Base-by-base conservation (phyloP, 768 basidiomycete genomes). In the Pleurotus tuoliensis region DNA sequence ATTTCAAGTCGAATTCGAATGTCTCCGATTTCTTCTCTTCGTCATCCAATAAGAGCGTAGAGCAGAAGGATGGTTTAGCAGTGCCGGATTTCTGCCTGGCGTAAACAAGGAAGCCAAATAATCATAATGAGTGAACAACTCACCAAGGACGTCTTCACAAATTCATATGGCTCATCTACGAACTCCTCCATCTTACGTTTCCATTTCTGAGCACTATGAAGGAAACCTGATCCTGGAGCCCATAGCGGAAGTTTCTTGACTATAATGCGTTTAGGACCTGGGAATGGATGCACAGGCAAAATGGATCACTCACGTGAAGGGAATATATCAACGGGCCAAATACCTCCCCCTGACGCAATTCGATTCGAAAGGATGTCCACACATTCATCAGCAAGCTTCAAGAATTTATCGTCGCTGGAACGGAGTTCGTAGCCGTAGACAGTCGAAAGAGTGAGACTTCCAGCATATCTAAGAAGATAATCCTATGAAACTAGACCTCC, bases 1-100 rank as follows among this genome's bases (percentile, higher is more conserved):
- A 88, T 57, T 87, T 85, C 46, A 90, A 73, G 61, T 91, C 88
- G 59, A 83, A 83, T 62, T 88, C 85, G 45, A 61, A 43, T 56
- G 46, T 55, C 34, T 75, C 67, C 30, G 67, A 69, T 39, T 68
- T 56, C 47, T 71, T 73, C 59, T 70, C 60, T 47, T 67, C 65
- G 37, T 74, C 67, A 40, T 81, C 78, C 46, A 84, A 83, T 12
- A 90, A 72, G 16, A 89, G 71, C 7, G 79, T 83, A 1, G 79
- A 78, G 55, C 74, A 76, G 64, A 78, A 78, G 8, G 73, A 76
- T 5, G 70, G 69, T 40, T 67, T 69, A 51, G 71, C 72, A 24
- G 62, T 64, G 15, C 76, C 78, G 3, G 72, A 65, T 69, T 75
- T 76, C 79, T 81, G 48, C 45, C 20, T 44, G 56, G 55, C 16